phyloP scores from a whole-genome alignment of 306 rosid species.

The Prunus mira region DNA sequence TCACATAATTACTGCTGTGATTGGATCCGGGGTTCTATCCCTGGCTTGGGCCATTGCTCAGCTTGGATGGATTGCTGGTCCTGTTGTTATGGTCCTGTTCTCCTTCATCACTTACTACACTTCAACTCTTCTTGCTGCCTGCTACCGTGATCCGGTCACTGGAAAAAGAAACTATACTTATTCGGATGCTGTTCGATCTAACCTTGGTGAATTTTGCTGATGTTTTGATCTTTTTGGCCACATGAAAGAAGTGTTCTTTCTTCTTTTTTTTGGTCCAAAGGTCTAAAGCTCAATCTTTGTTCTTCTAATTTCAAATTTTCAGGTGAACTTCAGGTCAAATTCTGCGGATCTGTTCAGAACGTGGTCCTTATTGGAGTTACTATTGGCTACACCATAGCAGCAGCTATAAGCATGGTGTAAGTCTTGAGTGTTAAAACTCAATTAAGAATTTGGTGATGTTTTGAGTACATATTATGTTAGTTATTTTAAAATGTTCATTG shows the following conservation, averaged over 20 bases:
- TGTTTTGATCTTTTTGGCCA: neutral
- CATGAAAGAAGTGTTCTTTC: neutral
- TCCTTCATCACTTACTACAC: conserved; percentile 58
- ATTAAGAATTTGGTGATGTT: neutral
- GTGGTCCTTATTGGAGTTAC: conserved; percentile 13
- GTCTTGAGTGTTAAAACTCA: neutral
- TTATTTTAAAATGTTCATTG: neutral
- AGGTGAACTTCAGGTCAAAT: conserved; percentile 12
- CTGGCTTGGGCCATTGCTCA: conserved; percentile 81
- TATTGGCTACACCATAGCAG: conserved; percentile 32
- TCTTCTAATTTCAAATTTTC: neutral
- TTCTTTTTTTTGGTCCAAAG: neutral
- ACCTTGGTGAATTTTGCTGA: conserved; percentile 1
- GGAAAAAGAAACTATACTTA: conserved; percentile 36
- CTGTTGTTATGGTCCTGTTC: conserved; percentile 48
- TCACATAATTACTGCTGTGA: conserved; percentile 77
- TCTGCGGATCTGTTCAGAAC: conserved; percentile 21
- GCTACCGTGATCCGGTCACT: conserved; percentile 51
- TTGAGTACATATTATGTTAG: neutral
- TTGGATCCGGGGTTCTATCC: conserved; percentile 75
- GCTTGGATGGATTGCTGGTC: conserved; percentile 80
- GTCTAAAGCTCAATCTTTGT: neutral
- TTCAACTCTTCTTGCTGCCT: conserved; percentile 52
- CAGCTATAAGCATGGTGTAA: conserved; percentile 33
- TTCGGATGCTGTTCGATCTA: conserved; percentile 3